Percentiles rank a stretch among this genome's conserved stretches.
phyloP scores from a whole-genome alignment of 306 rosid genomes.

The Abrus precatorius region DNA sequence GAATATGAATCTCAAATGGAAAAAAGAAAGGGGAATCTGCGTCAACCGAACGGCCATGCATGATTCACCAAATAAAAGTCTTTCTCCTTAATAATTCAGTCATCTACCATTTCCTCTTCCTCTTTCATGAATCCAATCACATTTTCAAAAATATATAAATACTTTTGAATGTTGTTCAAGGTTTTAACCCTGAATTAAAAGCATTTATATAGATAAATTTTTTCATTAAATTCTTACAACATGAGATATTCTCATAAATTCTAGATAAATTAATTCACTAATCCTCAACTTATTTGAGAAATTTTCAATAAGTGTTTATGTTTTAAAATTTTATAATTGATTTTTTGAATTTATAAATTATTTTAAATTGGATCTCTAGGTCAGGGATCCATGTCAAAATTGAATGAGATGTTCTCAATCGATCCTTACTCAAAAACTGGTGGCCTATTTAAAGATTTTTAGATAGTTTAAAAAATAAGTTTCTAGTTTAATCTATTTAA shows the following conservation, averaged over 20 bases:
- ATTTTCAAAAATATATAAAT: background rate
- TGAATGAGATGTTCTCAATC: no score
- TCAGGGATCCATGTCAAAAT: no score
- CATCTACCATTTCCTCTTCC: background rate
- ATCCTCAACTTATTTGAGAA: no score
- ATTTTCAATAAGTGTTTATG: no score
- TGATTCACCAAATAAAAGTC: background rate
- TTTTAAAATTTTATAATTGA: no score
- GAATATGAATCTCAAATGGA: background rate
- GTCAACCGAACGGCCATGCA: background rate
- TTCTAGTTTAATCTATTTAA: no score
- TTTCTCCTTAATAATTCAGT: background rate
- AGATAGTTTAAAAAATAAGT: no score
- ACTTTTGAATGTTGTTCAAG: background rate
- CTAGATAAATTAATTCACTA: background rate
- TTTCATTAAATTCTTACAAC: background rate
- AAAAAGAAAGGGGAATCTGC: background rate
- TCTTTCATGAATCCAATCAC: background rate
- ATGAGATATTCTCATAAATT: background rate
- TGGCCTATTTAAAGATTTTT: no score
- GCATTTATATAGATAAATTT: background rate
- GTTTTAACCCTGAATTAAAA: background rate
- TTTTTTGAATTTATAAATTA: no score
- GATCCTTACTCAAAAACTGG: no score
- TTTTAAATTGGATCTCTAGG: no score